Percentiles rank a stretch among this genome's conserved stretches.
phyloP scores from a whole-genome alignment of 345 rosid genomes.

The Boechera divaricarpa region DNA sequence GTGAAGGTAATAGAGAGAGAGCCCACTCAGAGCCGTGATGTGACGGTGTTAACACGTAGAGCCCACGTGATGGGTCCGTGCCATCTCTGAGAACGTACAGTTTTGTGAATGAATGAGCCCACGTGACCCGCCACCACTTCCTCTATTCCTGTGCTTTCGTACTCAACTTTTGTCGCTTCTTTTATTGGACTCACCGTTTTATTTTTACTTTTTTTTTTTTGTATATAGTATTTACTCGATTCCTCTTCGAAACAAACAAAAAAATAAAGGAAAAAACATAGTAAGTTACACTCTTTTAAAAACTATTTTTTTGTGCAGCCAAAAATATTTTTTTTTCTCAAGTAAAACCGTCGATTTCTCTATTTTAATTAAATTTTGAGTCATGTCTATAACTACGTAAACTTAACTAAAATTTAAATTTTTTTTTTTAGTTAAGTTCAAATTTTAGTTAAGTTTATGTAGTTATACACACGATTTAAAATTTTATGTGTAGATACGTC shows the following conservation, averaged over 20 bases:
- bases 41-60: slow-evolving; percentile 35
- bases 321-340: too few species aligned
- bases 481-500: too few species aligned
- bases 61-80: slow-evolving; percentile 48
- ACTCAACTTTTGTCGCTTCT: slow-evolving; percentile 43
- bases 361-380: too few species aligned
- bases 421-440: too few species aligned
- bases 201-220: neutral
- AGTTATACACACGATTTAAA: too few species aligned
- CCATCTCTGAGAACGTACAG: slow-evolving; percentile 43
- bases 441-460: too few species aligned
- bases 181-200: slow-evolving; percentile 33
- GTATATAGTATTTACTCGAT: slow-evolving; percentile 13
- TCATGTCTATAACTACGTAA: too few species aligned
- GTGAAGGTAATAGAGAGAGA: neutral
- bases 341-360: too few species aligned
- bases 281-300: neutral
- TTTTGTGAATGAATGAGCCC: slow-evolving; percentile 31
- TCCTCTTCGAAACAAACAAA: slow-evolving; percentile 32
- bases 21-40: slow-evolving; percentile 12
- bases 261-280: neutral
- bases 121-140: slow-evolving; percentile 48
- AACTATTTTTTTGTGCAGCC: too few species aligned
- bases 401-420: too few species aligned
- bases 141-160: slow-evolving; percentile 44